These are phyloP conservation scores for Penicillium sp. DNA, from an alignment of 2,329 filamentous ascomycete genomes.

Conservation along the genomic window DNA sequence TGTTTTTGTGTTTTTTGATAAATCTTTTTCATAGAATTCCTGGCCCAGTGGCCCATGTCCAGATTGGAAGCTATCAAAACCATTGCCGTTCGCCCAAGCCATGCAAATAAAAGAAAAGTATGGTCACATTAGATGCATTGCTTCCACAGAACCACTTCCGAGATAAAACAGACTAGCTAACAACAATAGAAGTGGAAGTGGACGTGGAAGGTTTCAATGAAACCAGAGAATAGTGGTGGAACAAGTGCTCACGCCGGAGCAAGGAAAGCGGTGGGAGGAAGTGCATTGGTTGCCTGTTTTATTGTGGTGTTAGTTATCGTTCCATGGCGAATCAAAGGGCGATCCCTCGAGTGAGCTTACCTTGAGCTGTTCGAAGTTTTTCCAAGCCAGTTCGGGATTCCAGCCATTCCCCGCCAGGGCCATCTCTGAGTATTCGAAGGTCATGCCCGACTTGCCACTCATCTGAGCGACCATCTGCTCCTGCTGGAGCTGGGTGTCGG, in stretches of 20 bases:
- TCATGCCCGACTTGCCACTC: constrained; percentile 76
- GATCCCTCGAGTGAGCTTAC: constrained; percentile 42
- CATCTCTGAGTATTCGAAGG: constrained; percentile 70
- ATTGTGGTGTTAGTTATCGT: constrained; percentile 18
- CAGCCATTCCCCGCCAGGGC: constrained; percentile 77
- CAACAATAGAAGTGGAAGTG: not conserved
- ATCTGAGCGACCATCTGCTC: constrained; percentile 70
- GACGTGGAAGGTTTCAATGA: not conserved
- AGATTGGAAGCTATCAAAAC: constrained; percentile 17
- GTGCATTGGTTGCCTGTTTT: constrained; percentile 34
- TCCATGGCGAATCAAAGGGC: not conserved
- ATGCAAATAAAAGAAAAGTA: constrained; percentile 25
- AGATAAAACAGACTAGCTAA: constrained; percentile 6
- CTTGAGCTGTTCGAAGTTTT: constrained; percentile 72
- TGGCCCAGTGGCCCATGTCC: constrained; percentile 12
- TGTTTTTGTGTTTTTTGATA: not conserved
- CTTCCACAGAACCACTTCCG: constrained; percentile 5
- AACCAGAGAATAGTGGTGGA: not conserved
- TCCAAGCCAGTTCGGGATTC: constrained; percentile 72
- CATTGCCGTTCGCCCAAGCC: constrained; percentile 31
- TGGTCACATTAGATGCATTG: constrained; percentile 10
- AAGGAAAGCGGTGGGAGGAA: constrained; percentile 52
- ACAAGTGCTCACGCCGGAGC: constrained; percentile 15
- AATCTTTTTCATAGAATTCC: constrained; percentile 1
- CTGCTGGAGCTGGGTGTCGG: constrained; percentile 56